Base-by-base conservation (phyloP, 345 rosid species). In the Kernera saxatilis region DNA sequence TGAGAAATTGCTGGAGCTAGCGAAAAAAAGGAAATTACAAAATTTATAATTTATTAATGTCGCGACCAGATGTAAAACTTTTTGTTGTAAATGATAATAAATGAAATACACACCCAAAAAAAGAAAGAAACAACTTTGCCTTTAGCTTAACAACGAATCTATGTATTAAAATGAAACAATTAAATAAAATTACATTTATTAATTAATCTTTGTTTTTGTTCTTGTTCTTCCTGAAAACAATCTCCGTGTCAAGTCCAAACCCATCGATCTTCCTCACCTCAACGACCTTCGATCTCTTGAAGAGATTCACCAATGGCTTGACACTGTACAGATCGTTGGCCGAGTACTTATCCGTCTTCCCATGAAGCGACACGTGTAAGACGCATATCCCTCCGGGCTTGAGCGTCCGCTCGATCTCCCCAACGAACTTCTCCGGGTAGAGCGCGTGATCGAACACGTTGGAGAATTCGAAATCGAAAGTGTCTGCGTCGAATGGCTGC, bases 401-500 rank as follows among this genome's bases (percentile, higher is more conserved):
- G 80, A 93, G 56, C 76, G 98, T 93, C 83, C 96, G 84, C 77
- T 93, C 94, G 67, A 89, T 84, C 91, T 93, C 98, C 44, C 70
- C 77, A 5, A 87, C 95, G 76, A 93, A 93, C 85, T 77, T 84
- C 5, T 77, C 72, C 77, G 96, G 98, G 59, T 81, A 88, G 13
- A 91, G 87, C 79, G 97, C 98, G 85, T 93, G 97, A 63, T 93
- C 98, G 70, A 93, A 93, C 77, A 87, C 95, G 80, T 93, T 93
- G 0, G 98, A 91, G 84, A 93, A 91, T 60, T 93, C 97, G 62
- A 93, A 89, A 74, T 91, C 93, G 74, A 93, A 93, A 0, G 79
- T 87, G 5, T 71, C 87, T 40, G 83, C 73, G 0, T 58, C 77
- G 70, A 93, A 93, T 17, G 96, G 97, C 80, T 91, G 98, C 14